phyloP scores from a whole-genome alignment of 2,329 filamentous ascomycete species.

The Exophiala alcalophila region DNA sequence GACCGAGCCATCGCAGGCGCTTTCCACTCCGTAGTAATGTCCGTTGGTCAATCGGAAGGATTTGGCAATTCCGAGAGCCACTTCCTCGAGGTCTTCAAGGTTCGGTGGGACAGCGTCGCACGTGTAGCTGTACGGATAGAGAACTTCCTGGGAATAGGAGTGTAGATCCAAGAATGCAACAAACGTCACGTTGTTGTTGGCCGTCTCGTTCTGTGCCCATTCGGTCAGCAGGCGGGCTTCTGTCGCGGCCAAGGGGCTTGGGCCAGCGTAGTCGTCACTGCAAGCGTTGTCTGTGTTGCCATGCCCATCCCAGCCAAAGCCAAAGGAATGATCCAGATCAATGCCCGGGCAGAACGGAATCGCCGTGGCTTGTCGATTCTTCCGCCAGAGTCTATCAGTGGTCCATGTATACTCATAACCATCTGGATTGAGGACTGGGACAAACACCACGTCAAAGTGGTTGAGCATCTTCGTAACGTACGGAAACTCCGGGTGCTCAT shows the following conservation, averaged over 20 bases:
- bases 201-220: constrained; percentile 79
- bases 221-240: constrained; percentile 73
- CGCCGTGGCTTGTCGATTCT: constrained; percentile 80
- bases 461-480: constrained; percentile 73
- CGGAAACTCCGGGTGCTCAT: constrained; percentile 62
- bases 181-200: constrained; percentile 68
- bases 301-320: constrained; percentile 76
- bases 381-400: constrained; percentile 88
- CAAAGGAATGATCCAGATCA: constrained; percentile 84
- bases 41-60: constrained; percentile 78
- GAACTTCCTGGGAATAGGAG: constrained; percentile 89
- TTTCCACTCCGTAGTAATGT: constrained; percentile 71
- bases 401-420: constrained; percentile 95
- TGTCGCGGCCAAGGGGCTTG: constrained; percentile 74
- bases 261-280: constrained; percentile 84
- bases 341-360: constrained; percentile 81
- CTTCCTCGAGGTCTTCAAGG: constrained; percentile 85
- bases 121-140: constrained; percentile 88
- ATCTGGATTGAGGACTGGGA: constrained; percentile 88
- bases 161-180: constrained; percentile 88
- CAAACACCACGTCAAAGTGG: constrained; percentile 80
- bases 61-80: constrained; percentile 83
- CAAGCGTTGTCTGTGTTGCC: constrained; percentile 72
- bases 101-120: constrained; percentile 76
- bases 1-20: constrained; percentile 81